phyloP scores from a whole-genome alignment of 108 stramenopile genomes.

The Schizochytrium sp. region DNA sequence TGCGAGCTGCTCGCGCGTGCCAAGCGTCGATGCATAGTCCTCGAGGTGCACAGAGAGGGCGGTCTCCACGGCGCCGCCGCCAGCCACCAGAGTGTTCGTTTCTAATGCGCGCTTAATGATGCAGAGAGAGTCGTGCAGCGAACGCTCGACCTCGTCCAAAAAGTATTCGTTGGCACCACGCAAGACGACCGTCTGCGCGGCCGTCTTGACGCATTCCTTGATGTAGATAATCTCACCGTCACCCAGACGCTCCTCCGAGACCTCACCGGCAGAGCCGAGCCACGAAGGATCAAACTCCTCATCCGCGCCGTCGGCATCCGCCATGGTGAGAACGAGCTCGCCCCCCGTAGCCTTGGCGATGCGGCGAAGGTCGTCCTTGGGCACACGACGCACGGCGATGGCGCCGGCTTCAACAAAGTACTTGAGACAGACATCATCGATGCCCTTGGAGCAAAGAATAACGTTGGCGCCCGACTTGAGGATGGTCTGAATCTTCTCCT shows the following conservation, averaged over 20 bases:
- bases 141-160: constrained; percentile 98
- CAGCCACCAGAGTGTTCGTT: constrained; percentile 86
- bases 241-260: constrained; percentile 87
- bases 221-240: constrained; percentile 97
- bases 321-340: constrained; percentile 83
- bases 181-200: constrained; percentile 88
- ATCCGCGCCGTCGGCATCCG: constrained; percentile 93
- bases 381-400: constrained; percentile 82
- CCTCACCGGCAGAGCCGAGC: constrained; percentile 77
- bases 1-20: constrained; percentile 92
- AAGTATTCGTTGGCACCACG: constrained; percentile 99
- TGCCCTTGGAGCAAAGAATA: constrained; percentile 94
- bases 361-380: constrained; percentile 90
- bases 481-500: constrained; percentile 96
- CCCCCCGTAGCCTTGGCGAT: constrained; percentile 98
- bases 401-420: constrained; percentile 99
- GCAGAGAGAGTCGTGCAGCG: constrained; percentile 91
- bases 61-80: constrained; percentile 95
- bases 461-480: constrained; percentile 90
- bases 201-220: constrained; percentile 70
- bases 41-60: constrained; percentile 87
- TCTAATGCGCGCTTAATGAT: constrained; percentile 97
- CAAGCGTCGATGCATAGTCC: constrained; percentile 79
- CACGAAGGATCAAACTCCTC: constrained; percentile 83
- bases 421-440: constrained; percentile 98